Conservation (phyloP, 1,284 basidiomycete species). For the Cutaneotrichosporon sp. region DNA sequence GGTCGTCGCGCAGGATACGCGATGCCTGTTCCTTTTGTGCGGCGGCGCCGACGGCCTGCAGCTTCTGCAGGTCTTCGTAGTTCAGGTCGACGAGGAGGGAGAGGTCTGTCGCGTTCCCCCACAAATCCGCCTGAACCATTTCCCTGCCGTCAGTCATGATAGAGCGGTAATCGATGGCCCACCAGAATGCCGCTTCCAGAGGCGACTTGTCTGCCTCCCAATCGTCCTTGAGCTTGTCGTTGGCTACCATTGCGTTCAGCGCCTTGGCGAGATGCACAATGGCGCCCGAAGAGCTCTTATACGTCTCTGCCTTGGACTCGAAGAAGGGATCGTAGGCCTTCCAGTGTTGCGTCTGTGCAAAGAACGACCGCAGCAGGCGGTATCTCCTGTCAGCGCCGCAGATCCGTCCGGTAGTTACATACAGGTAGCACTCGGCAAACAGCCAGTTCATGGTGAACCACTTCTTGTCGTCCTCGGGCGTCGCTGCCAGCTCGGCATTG, state of each 20-base stretch:
- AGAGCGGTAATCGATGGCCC: constrained; percentile 1
- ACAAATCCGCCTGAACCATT: constrained; percentile 48
- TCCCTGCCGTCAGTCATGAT: constrained; percentile 23
- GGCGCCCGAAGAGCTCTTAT: constrained; percentile 69
- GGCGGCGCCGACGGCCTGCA: constrained; percentile 75
- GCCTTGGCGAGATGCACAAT: constrained; percentile 56
- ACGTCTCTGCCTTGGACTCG: constrained; percentile 72
- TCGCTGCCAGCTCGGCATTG: constrained; percentile 62
- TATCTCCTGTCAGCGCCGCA: constrained; percentile 56
- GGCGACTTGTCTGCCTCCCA: constrained; percentile 33
- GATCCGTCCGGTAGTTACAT: too few species aligned
- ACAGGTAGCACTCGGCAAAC: constrained; percentile 73
- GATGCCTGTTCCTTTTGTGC: constrained; percentile 67
- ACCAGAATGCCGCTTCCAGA: constrained; percentile 46
- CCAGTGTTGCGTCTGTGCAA: constrained; percentile 69
- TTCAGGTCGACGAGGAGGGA: constrained; percentile 48
- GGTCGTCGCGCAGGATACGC: constrained; percentile 80
- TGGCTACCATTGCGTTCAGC: constrained; percentile 31
- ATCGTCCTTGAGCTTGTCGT: constrained; percentile 27
- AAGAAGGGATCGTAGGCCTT: constrained; percentile 77
- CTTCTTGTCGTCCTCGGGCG: constrained; percentile 58
- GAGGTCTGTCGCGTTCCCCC: constrained; percentile 49
- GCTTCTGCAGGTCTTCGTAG: constrained; percentile 67
- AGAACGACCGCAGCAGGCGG: constrained; percentile 71
- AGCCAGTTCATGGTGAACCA: constrained; percentile 95